These are phyloP conservation scores for Colletotrichum musicola DNA, from an alignment of 2,329 filamentous ascomycete genomes.

Conservation along the genomic window DNA sequence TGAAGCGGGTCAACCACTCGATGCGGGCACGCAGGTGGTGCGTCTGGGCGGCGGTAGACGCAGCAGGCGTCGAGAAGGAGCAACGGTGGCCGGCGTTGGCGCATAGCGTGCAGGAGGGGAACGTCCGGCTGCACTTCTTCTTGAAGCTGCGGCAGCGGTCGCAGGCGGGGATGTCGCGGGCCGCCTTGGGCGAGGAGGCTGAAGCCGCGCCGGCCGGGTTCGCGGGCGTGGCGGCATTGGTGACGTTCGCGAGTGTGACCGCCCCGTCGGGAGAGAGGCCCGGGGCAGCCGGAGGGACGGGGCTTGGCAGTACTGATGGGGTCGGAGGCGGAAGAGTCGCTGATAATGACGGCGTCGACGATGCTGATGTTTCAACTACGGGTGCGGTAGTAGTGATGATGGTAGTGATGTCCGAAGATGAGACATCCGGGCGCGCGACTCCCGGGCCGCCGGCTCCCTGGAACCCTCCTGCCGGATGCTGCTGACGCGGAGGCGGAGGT, in stretches of 20 bases:
- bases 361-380: not conserved
- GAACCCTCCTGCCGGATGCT: not conserved
- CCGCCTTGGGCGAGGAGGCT: constrained; percentile 42
- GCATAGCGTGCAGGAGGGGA: constrained; percentile 55
- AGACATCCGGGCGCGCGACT: too few species aligned
- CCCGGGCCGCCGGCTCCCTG: too few species aligned
- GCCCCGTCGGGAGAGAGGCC: not conserved
- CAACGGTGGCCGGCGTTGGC: constrained; percentile 54
- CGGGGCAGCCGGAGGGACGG: not conserved
- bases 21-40: constrained; percentile 55
- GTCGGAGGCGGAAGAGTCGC: constrained; percentile 6
- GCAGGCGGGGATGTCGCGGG: constrained; percentile 50
- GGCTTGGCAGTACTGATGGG: constrained; percentile 14
- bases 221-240: constrained; percentile 42
- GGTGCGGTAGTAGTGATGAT: not conserved
- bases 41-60: constrained; percentile 49
- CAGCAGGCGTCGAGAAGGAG: constrained; percentile 48
- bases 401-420: not conserved
- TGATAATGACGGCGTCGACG: not conserved
- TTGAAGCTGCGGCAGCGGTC: constrained; percentile 59
- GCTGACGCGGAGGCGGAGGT: constrained; percentile 3
- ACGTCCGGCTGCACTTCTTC: constrained; percentile 59
- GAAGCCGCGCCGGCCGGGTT: constrained; percentile 41
- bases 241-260: constrained; percentile 6
- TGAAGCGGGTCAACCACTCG: constrained; percentile 53